A percentile compares a stretch with the other conserved stretches of the same genome.
Conservation (phyloP, 2,329 filamentous ascomycete genomes). For the Pseudohalonectria lignicola region DNA sequence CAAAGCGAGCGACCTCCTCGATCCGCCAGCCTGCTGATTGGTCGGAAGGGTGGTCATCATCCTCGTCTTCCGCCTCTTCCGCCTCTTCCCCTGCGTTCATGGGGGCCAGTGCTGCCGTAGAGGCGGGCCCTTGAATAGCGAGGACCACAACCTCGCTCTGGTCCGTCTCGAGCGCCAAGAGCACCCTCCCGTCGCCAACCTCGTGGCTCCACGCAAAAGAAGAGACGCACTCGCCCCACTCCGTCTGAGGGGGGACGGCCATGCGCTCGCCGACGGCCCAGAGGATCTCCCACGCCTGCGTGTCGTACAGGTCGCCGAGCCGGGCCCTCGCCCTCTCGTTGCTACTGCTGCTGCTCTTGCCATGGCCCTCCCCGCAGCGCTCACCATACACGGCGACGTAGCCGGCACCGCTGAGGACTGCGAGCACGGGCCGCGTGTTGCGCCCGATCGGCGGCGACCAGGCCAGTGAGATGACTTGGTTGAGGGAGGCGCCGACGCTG, state of each 20-base stretch:
- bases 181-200: conserved; percentile 24
- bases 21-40: conserved; percentile 33
- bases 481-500: conserved; percentile 37
- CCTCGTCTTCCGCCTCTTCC: conserved; percentile 6
- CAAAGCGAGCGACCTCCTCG: conserved; percentile 37
- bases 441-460: conserved; percentile 51
- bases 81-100: no score
- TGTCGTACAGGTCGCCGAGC: conserved; percentile 16
- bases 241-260: conserved; percentile 29
- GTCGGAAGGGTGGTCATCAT: conserved; percentile 12
- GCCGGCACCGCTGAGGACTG: conserved; percentile 37
- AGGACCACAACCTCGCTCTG: conserved; percentile 37
- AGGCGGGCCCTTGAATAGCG: conserved; percentile 18
- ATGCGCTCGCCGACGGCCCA: conserved; percentile 45
- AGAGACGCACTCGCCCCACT: conserved; percentile 33
- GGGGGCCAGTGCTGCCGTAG: no score
- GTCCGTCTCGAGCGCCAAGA: conserved; percentile 43
- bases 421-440: conserved; percentile 40
- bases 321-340: conserved; percentile 10
- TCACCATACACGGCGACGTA: conserved; percentile 41
- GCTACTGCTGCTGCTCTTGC: conserved; percentile 8
- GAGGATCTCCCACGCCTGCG: conserved; percentile 37
- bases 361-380: conserved; percentile 6
- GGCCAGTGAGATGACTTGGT: conserved; percentile 39
- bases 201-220: conserved; percentile 43